phyloP scores from a whole-genome alignment of 108 stramenopile species.

The Cyclotella distinguenda region DNA sequence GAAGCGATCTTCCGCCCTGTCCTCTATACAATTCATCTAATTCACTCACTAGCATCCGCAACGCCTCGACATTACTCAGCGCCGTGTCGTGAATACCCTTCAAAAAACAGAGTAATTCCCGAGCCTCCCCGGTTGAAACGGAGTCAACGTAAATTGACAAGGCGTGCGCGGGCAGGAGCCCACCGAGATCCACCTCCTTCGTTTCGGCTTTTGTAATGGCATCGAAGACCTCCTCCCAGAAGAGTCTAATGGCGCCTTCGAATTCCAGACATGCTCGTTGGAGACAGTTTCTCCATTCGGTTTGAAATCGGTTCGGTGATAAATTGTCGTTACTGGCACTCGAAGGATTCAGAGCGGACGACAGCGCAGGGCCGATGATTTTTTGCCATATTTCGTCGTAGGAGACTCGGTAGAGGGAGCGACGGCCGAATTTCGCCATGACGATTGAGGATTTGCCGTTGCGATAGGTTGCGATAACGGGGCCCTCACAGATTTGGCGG shows the following conservation, averaged over 20 bases:
- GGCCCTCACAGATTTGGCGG: not conserved
- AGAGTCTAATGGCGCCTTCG: constrained; percentile 41
- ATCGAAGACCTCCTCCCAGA: constrained; percentile 47
- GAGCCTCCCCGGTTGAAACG: constrained; percentile 24
- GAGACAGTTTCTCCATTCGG: constrained; percentile 55
- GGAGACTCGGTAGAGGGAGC: constrained; percentile 53
- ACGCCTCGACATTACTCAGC: constrained; percentile 46
- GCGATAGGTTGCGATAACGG: not conserved
- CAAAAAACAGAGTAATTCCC: constrained; percentile 51
- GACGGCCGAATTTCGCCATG: constrained; percentile 79
- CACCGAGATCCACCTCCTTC: constrained; percentile 44
- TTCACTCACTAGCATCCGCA: constrained; percentile 48
- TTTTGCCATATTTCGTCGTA: constrained; percentile 62
- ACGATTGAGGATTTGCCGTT: not conserved
- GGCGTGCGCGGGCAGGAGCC: constrained; percentile 64
- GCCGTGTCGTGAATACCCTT: constrained; percentile 53
- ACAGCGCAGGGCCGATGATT: constrained; percentile 28
- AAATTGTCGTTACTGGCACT: not conserved
- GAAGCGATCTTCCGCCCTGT: not conserved
- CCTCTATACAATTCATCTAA: constrained; percentile 37
- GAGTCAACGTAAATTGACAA: constrained; percentile 47
- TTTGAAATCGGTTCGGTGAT: constrained; percentile 33
- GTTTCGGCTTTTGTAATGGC: constrained; percentile 11
- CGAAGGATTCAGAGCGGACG: constrained; percentile 5
- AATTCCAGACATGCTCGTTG: constrained; percentile 52